Evolutionary conservation across 2,329 filamentous ascomycete species (phyloP).

Genomic region (Neonectria magnoliae): DNA sequence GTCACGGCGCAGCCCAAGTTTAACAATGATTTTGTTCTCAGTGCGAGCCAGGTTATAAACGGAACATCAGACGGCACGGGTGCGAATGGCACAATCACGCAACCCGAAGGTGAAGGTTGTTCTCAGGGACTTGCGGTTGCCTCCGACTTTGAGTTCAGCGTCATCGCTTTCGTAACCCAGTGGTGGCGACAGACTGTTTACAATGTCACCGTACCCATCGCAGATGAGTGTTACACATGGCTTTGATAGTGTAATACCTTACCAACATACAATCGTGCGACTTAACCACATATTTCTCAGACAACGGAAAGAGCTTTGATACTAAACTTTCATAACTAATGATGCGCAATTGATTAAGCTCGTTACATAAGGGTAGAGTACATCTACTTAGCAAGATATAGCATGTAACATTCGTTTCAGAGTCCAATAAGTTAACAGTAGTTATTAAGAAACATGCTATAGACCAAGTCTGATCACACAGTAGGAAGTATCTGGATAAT

Average conservation of each 20-base stretch:
- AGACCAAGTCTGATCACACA: too few species aligned
- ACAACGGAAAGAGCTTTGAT: background rate
- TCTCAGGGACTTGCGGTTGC: conserved; percentile 37
- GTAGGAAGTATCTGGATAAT: too few species aligned
- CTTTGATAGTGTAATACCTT: conserved; percentile 4
- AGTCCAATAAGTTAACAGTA: too few species aligned
- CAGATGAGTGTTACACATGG: conserved; percentile 31
- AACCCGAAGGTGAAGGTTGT: conserved; percentile 34
- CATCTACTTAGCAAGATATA: too few species aligned
- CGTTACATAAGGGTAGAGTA: too few species aligned
- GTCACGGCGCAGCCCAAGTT: conserved; percentile 50
- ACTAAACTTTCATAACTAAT: too few species aligned
- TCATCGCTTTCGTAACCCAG: conserved; percentile 41
- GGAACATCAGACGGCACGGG: conserved; percentile 14
- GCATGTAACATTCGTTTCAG: too few species aligned
- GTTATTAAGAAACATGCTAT: too few species aligned
- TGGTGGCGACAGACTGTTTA: conserved; percentile 40
- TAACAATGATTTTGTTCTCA: conserved; percentile 48
- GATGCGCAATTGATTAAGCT: too few species aligned
- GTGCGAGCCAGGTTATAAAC: conserved; percentile 39
- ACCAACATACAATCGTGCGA: background rate
- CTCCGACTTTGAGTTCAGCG: conserved; percentile 42
- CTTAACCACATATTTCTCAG: background rate
- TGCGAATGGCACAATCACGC: conserved; percentile 3
- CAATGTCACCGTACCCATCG: conserved; percentile 28